phyloP scores from a whole-genome alignment of 2,329 filamentous ascomycete genomes.

The Fonsecaea monophora region DNA sequence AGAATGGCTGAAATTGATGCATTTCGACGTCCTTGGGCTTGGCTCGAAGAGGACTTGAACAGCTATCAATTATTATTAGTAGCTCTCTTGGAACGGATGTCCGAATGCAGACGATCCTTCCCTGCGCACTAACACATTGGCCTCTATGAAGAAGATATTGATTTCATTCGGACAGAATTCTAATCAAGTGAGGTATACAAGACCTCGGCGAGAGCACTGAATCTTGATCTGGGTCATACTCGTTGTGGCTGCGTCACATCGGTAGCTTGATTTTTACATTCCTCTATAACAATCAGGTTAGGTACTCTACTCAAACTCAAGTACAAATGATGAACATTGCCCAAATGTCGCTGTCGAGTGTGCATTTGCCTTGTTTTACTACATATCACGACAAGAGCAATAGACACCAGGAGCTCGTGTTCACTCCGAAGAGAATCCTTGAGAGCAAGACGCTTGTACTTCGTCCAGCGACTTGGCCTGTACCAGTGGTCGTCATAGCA shows the following conservation, averaged over 20 bases:
- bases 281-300: neutral
- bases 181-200: neutral
- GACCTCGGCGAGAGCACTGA: neutral
- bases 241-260: neutral
- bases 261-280: neutral
- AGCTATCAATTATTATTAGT: neutral
- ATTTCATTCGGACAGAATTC: neutral
- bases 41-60: neutral
- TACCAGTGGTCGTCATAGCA: neutral
- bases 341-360: neutral
- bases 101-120: neutral
- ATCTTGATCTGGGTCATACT: neutral
- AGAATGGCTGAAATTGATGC: no score
- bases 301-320: neutral
- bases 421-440: neutral
- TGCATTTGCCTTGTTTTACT: neutral
- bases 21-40: neutral
- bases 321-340: neutral
- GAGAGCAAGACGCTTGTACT: neutral
- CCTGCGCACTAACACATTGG: neutral
- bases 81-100: neutral
- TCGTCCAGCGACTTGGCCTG: neutral
- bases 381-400: neutral
- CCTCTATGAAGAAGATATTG: neutral
- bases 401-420: neutral